These are phyloP conservation scores for Xerocomellus amylosporus DNA, from an alignment of 768 basidiomycete species.

Conservation along the genomic window DNA sequence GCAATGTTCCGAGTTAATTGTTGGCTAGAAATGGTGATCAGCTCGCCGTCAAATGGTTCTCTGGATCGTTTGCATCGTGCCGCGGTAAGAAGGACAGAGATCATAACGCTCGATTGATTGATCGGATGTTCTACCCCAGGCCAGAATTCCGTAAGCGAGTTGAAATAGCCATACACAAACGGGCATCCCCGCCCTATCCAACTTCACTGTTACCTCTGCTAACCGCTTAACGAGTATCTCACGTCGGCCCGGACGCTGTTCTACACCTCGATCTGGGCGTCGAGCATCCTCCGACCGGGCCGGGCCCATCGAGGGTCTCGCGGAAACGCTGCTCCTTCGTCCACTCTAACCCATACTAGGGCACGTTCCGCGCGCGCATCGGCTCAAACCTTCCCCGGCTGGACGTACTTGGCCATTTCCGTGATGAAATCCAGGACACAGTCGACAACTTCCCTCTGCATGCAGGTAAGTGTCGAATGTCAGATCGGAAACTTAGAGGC, in stretches of 20 bases:
- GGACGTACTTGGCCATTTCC: no score
- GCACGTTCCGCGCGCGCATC: conserved; percentile 62
- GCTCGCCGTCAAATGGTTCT: background rate
- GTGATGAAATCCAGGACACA: no score
- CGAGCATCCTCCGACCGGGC: conserved; percentile 57
- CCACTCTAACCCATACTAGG: conserved; percentile 73
- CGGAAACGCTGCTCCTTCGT: conserved; percentile 57
- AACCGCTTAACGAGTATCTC: conserved; percentile 50
- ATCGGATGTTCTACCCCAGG: no score
- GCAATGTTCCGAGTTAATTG: background rate
- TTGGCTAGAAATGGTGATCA: background rate
- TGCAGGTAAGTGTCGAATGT: no score
- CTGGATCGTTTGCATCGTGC: no score
- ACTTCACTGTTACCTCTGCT: no score
- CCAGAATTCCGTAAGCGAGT: no score
- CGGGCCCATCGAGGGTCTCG: conserved; percentile 42
- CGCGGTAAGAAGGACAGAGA: no score
- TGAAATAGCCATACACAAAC: background rate
- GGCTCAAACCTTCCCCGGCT: conserved; percentile 51
- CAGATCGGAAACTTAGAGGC: no score
- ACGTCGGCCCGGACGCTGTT: conserved; percentile 38
- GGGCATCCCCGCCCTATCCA: no score
- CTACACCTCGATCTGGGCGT: conserved; percentile 53
- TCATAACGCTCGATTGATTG: background rate
- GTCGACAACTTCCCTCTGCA: no score